Base-by-base conservation (phyloP, 169 alveolate genomes). In the Plasmodium ovale region DNA sequence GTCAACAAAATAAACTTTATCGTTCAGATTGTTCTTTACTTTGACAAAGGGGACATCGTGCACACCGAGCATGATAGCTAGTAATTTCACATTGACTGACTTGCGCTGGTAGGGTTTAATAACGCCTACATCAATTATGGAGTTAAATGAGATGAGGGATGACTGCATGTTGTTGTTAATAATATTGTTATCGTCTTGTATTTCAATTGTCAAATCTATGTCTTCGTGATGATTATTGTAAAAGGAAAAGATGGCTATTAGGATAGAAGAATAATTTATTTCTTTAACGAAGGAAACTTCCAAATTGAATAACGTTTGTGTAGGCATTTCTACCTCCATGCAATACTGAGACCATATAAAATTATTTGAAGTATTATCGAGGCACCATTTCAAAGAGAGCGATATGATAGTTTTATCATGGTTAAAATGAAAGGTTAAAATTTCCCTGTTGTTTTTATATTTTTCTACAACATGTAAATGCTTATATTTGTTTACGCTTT, bases 231-330 rank as follows among this genome's bases (percentile, higher is more conserved):
- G 73, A 51, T 60, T 29, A 33, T 74, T 74, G 27, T 59, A 74
- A 62, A 74, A 74, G 27, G 72, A 59, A 23, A 74, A 74, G 27
- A 74, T 53, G 5, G 71, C 88, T 49, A 53, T 39, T 42, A 74
- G 53, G 10, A 74, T 67, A 33, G 88, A 74, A 9, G 88, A 74
- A 59, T 35, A 58, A 53, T 74, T 74, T 25, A 74, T 74, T 74
- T 74, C 88, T 65, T 74, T 74, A 42, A 74, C 88, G 51, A 74
- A 74, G 33, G 88, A 74, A 74, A 74, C 69, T 25, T 74, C 88
- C 0, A 74, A 53, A 31, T 39, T 62, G 37, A 74, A 74, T 37
- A 35, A 23, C n/a, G 58, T 64, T 19, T 64, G 47, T 35, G 60
- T 16, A 21, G 88, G 88, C 65, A 74, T 62, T 51, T 74, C 74